Evolutionary conservation across 352 stramenopile species (phyloP).

Genomic region (Phytophthora pseudosyringae): DNA sequence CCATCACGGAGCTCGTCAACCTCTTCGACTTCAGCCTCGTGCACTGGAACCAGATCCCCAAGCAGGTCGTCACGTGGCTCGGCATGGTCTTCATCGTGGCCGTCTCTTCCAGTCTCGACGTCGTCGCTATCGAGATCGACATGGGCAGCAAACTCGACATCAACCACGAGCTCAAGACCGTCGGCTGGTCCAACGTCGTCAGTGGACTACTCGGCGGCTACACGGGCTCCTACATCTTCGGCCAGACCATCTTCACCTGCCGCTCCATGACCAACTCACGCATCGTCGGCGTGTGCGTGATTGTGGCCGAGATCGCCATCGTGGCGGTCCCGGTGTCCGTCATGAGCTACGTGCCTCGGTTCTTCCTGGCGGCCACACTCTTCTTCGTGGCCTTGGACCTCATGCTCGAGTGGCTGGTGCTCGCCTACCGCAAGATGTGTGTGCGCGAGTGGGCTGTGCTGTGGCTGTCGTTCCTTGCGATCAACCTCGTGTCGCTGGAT

Average conservation of each 20-base stretch:
- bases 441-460: conserved; percentile 92
- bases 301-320: conserved; percentile 84
- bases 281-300: conserved; percentile 90
- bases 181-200: conserved; percentile 96
- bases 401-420: conserved; percentile 95
- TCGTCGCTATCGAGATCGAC: conserved; percentile 97
- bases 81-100: conserved; percentile 97
- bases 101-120: conserved; percentile 96
- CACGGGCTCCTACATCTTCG: conserved; percentile 99
- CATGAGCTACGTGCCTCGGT: conserved; percentile 94
- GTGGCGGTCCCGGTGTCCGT: conserved; percentile 92
- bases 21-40: conserved; percentile 92
- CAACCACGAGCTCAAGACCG: conserved; percentile 92
- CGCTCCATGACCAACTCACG: conserved; percentile 88
- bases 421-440: conserved; percentile 77
- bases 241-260: conserved; percentile 98
- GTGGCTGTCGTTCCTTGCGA: conserved; percentile 92
- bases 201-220: conserved; percentile 95
- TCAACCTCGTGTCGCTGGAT: conserved; percentile 94
- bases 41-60: conserved; percentile 87
- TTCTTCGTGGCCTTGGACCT: conserved; percentile 97
- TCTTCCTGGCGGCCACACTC: conserved; percentile 97
- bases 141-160: conserved; percentile 93
- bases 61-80: conserved; percentile 90
- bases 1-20: conserved; percentile 67